These are phyloP conservation scores for Euryodendron excelsum DNA, from an alignment of 148 eudicot species.

Conservation along the genomic window DNA sequence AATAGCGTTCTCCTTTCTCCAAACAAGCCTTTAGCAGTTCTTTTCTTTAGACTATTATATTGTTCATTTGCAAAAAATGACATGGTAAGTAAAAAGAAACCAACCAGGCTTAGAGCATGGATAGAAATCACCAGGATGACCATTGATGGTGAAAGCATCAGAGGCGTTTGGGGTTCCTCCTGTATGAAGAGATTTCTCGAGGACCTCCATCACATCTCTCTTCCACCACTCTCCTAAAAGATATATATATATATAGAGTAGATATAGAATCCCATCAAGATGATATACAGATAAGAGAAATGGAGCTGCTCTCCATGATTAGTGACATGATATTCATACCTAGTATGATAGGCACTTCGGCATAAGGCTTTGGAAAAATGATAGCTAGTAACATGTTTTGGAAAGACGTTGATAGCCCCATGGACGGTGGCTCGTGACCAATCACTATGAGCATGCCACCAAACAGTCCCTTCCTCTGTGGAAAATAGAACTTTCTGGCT, in stretches of 20 bases:
- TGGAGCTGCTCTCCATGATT: too few species aligned
- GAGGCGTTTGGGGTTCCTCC: too few species aligned
- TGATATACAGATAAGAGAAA: not conserved
- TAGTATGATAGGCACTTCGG: slow-evolving; percentile 6
- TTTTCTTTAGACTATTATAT: too few species aligned
- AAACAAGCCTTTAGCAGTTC: too few species aligned
- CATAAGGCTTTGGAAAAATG: slow-evolving; percentile 10
- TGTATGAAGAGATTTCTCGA: not conserved
- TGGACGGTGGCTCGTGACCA: slow-evolving; percentile 17
- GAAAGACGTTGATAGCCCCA: slow-evolving; percentile 12
- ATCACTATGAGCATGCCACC: too few species aligned
- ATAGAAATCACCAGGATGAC: too few species aligned
- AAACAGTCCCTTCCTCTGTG: slow-evolving; percentile 19
- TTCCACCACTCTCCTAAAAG: slow-evolving; percentile 35
- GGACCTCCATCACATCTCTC: slow-evolving; percentile 12
- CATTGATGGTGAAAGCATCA: too few species aligned
- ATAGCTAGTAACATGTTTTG: not conserved
- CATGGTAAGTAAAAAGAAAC: too few species aligned
- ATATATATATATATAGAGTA: too few species aligned
- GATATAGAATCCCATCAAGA: not conserved
- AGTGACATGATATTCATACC: not conserved
- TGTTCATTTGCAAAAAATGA: too few species aligned
- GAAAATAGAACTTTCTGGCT: slow-evolving; percentile 8
- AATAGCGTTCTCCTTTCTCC: too few species aligned
- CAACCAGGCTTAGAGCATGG: too few species aligned